These are phyloP conservation scores for Mycosphaerella sp. DNA, from an alignment of 2,329 filamentous ascomycete genomes.

Conservation along the genomic window DNA sequence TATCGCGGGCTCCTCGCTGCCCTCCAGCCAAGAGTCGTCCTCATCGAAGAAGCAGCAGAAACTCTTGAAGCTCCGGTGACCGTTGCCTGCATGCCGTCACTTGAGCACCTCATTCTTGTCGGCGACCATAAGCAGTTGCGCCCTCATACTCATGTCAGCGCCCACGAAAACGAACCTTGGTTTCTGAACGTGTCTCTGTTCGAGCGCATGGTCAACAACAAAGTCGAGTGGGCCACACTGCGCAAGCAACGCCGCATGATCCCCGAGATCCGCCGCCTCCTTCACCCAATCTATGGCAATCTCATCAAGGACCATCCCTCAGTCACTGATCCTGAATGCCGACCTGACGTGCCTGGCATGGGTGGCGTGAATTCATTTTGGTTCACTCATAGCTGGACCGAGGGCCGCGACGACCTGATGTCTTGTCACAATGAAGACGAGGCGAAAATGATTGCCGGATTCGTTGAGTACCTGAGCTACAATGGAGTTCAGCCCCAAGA, in stretches of 20 bases:
- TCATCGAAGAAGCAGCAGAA: slow-evolving; percentile 78
- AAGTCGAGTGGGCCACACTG: slow-evolving; percentile 58
- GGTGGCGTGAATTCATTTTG: slow-evolving; percentile 54
- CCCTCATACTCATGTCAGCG: slow-evolving; percentile 58
- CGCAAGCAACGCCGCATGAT: slow-evolving; percentile 66
- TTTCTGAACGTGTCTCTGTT: slow-evolving; percentile 70
- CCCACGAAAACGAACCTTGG: slow-evolving; percentile 55
- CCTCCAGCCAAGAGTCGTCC: slow-evolving; percentile 58
- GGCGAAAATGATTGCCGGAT: slow-evolving; percentile 66
- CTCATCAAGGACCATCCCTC: slow-evolving; percentile 52
- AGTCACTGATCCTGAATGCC: slow-evolving; percentile 43
- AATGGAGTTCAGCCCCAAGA: slow-evolving; percentile 55
- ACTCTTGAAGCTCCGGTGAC: slow-evolving; percentile 60
- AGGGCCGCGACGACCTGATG: slow-evolving; percentile 55
- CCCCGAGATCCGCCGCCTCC: slow-evolving; percentile 57
- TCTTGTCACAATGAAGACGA: slow-evolving; percentile 66
- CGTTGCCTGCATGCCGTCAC: slow-evolving; percentile 53
- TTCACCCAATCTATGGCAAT: slow-evolving; percentile 56
- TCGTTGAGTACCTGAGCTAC: slow-evolving; percentile 64
- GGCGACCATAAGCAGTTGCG: slow-evolving; percentile 71
- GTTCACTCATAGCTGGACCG: slow-evolving; percentile 59
- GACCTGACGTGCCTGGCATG: slow-evolving; percentile 56
- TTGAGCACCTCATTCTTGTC: slow-evolving; percentile 62
- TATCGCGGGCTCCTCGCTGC: slow-evolving; percentile 64
- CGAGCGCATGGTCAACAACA: slow-evolving; percentile 64